Base-by-base conservation (phyloP, 1,284 basidiomycete genomes). In the Tilletia walkeri region DNA sequence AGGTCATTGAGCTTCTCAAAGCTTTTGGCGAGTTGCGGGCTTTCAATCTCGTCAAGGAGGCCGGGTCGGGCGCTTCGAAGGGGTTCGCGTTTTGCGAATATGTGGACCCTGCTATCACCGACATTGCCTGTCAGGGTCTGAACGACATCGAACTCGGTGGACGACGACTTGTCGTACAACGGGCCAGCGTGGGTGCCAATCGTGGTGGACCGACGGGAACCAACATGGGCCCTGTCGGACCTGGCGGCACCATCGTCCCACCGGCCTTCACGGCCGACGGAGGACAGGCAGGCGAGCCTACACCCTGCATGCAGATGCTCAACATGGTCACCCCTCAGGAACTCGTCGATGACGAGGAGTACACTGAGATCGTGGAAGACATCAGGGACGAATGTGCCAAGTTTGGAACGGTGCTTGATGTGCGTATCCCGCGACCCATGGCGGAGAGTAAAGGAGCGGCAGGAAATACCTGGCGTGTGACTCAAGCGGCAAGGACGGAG, bases 31-130 rank as follows among this genome's bases (percentile, higher is more conserved):
- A 99, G 77, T 88, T 99, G 68, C 93, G 93, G 83, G 93, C 93
- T 2, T 99, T 99, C 89, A 98, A 99, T 82, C 88, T 99, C 70
- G 95, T 99, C 74, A 91, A 95, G 76, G 96, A 99, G 83, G 66
- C 69, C 0, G 72, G 68, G 3, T 81, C 74, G 12, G 92, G 91
- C 67, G 92, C 90, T 20, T 79, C 76, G 30, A 81, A 95, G 92
- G 96, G 96, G 74, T 99, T 97, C 84, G 96, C 96, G 0, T 99
- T 98, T 87, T 96, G 94, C 86, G 96, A 99, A 87, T 99, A 98
- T 84, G 90, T 92, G 70, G 96, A 99, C 83, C 86, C 90, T 12
- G 85, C 85, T 45, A 90, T 95, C 70, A 99, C 96, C 65, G 95
- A 99, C 75, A 89, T 97, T 74, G 96, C 96, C 48, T 97, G 95